Base-by-base conservation (phyloP, 1,139 yeast genomes). In the Suhomyces guaymorum region DNA sequence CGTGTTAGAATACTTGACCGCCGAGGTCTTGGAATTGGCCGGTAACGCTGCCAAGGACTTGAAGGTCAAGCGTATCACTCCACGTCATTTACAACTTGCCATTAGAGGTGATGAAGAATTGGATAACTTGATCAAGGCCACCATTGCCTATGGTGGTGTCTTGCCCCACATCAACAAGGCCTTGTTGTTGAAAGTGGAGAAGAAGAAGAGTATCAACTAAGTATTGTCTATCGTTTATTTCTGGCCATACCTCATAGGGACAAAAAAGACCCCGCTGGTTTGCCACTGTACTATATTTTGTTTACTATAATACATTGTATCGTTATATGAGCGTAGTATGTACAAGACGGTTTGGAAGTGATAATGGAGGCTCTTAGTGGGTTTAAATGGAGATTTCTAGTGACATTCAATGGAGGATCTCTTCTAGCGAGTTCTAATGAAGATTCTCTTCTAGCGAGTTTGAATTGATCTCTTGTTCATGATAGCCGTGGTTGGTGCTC, bases 91-190 rank as follows among this genome's bases (percentile, higher is more conserved):
- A 66, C 98, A 92, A 70, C 80, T 94, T 64, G 98, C 98, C 47
- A 92, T 92, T 57, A 86, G 98, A 71, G 97, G 97, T 49, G 98
- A 94, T 70, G 98, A 92, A 66, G 98, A 94, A 69, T 80, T 94
- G 64, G 97, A 92, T 70, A 85, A 88, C 52, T 77, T 94, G 63
- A 87, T 94, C 57, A 85, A 87, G 63, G 99, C 97, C 49, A 94
- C 98, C 43, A 94, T 94, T 64, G 97, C 99, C 32, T 90, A 85
- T 56, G 99, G 99, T 71, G 98, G 99, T 81, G 99, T 94, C 40
- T 76, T 92, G 71, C 99, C 99, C 38, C 97, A 90, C 59, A 88
- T 90, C 62, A 90, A 89, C 73, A 88, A 89, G 72, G 96, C 96
- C 39, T 77, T 89, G 57, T 73, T 90, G 63, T 78, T 89, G 67